Conservation (phyloP, 768 basidiomycete genomes). For the Amanita rubescens region DNA sequence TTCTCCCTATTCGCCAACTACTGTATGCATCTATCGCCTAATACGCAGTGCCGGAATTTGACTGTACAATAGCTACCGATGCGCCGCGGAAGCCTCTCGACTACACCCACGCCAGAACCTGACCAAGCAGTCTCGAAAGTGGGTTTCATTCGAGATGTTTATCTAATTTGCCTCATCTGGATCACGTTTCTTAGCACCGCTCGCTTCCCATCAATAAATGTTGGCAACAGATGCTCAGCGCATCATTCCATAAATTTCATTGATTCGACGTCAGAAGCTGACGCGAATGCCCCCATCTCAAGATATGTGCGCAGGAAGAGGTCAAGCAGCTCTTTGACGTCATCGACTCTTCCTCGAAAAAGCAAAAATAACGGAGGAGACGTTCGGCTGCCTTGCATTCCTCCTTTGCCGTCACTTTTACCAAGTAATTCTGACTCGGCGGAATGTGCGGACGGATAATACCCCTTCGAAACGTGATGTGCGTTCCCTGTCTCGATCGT, state of each 20-base stretch:
- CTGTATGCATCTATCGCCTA: slow-evolving; percentile 23
- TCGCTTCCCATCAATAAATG: slow-evolving; percentile 37
- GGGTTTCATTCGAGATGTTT: slow-evolving; percentile 13
- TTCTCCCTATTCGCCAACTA: slow-evolving; percentile 40
- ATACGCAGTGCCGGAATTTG: slow-evolving; percentile 5
- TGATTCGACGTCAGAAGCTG: slow-evolving; percentile 42
- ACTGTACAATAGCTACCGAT: slow-evolving; percentile 26
- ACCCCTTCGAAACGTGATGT: not conserved
- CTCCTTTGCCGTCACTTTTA: slow-evolving; percentile 45
- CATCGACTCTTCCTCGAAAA: slow-evolving; percentile 50
- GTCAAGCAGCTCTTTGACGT: slow-evolving; percentile 64
- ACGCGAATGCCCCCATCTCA: slow-evolving; percentile 71
- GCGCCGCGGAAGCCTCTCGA: slow-evolving; percentile 41
- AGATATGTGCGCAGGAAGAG: slow-evolving; percentile 75
- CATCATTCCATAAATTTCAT: slow-evolving; percentile 35
- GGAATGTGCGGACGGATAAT: not conserved
- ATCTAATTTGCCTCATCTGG: slow-evolving; percentile 5
- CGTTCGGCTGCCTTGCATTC: slow-evolving; percentile 42
- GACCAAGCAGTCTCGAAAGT: slow-evolving; percentile 32
- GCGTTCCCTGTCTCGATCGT: not conserved
- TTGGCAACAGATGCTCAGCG: slow-evolving; percentile 26
- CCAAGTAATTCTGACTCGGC: not conserved
- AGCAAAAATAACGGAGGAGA: slow-evolving; percentile 26
- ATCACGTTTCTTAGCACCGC: slow-evolving; percentile 12
- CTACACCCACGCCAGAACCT: slow-evolving; percentile 30